Conservation (phyloP, 2,329 filamentous ascomycete species). For the Aspergillus sp. region DNA sequence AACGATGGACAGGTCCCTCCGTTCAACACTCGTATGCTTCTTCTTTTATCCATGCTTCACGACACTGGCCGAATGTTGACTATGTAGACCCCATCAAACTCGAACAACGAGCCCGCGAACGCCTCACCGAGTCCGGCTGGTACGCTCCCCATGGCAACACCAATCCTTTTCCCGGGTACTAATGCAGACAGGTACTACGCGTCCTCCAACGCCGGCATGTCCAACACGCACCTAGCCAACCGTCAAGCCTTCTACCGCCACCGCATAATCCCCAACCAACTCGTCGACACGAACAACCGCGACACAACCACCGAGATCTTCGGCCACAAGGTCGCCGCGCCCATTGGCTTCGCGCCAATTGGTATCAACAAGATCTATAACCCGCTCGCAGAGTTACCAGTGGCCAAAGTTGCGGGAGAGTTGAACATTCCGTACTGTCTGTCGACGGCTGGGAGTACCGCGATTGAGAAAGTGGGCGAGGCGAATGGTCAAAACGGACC, state of each 20-base stretch:
- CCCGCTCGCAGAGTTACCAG: constrained; percentile 50
- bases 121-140: constrained; percentile 53
- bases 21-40: constrained; percentile 46
- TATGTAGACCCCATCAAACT: constrained; percentile 47
- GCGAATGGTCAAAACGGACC: constrained; percentile 50
- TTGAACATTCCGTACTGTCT: constrained; percentile 55
- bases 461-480: constrained; percentile 52
- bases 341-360: constrained; percentile 59
- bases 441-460: constrained; percentile 49
- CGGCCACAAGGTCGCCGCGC: constrained; percentile 52
- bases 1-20: constrained; percentile 45
- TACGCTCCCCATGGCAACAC: constrained; percentile 5
- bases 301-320: constrained; percentile 55
- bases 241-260: constrained; percentile 59
- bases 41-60: neutral
- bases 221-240: constrained; percentile 49
- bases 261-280: constrained; percentile 55
- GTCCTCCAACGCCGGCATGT: constrained; percentile 31
- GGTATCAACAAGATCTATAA: constrained; percentile 63
- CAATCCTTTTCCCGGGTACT: too few species aligned
- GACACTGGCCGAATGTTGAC: neutral
- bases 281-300: constrained; percentile 54
- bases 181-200: constrained; percentile 23
- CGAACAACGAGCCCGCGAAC: constrained; percentile 52
- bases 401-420: constrained; percentile 55